Percentiles rank a stretch among this genome's conserved stretches.
These are phyloP conservation scores for Podaxis sp. DNA, from an alignment of 768 basidiomycete genomes.

Conservation along the genomic window DNA sequence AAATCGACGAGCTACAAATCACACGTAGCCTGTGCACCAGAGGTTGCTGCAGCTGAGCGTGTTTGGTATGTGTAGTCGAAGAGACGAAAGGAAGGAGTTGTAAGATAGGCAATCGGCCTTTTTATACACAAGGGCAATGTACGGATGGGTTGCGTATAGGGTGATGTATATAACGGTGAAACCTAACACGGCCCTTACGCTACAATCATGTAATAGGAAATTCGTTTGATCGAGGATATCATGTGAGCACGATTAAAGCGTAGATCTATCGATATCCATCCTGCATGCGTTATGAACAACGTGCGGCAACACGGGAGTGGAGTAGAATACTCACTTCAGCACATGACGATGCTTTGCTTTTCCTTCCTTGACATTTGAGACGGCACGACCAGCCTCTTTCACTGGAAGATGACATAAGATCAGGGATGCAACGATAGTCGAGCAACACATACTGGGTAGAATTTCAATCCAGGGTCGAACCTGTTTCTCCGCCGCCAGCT, in stretches of 20 bases:
- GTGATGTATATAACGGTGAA: too few species aligned
- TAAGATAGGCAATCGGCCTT: too few species aligned
- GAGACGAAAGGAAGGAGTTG: too few species aligned
- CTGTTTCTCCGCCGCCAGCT: constrained; percentile 54
- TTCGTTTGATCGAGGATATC: too few species aligned
- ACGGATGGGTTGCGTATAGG: too few species aligned
- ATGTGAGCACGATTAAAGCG: background rate
- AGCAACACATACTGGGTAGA: constrained; percentile 34
- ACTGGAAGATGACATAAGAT: background rate
- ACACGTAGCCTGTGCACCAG: too few species aligned
- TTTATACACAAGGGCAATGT: too few species aligned
- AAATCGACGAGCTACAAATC: too few species aligned
- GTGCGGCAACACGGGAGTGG: background rate
- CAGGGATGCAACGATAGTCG: background rate
- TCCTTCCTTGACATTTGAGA: background rate
- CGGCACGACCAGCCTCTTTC: background rate
- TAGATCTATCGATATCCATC: background rate
- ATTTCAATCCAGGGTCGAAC: constrained; percentile 49
- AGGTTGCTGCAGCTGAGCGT: too few species aligned
- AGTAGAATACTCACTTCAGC: background rate
- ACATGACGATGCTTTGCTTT: background rate
- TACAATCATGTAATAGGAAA: too few species aligned
- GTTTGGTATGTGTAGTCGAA: too few species aligned
- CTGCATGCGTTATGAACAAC: background rate
- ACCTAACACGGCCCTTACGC: too few species aligned